These are phyloP conservation scores for Pythium utonaiense DNA, from an alignment of 352 stramenopile species.

Conservation along the genomic window DNA sequence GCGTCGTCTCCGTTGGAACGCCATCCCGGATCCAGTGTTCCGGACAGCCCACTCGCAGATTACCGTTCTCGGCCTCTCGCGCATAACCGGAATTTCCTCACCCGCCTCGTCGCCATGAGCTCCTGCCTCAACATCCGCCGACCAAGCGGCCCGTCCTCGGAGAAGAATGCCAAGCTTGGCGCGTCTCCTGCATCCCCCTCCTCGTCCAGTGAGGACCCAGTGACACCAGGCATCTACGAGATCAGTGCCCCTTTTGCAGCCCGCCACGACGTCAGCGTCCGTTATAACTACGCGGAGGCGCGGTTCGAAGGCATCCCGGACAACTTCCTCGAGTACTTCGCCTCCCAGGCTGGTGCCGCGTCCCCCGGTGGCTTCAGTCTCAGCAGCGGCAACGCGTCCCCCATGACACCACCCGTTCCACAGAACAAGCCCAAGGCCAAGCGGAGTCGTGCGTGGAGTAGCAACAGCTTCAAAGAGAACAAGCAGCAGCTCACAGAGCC, in stretches of 20 bases:
- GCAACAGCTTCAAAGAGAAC: constrained; percentile 19
- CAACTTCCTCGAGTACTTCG: constrained; percentile 77
- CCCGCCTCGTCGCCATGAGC: constrained; percentile 25
- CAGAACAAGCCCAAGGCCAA: constrained; percentile 25
- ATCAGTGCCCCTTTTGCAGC: constrained; percentile 77
- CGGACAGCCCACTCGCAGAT: constrained; percentile 1
- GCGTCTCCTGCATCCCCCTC: constrained; percentile 30
- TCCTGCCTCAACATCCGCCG: constrained; percentile 49
- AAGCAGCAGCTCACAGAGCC: constrained; percentile 31
- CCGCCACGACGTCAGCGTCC: constrained; percentile 80
- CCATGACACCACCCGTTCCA: constrained; percentile 25
- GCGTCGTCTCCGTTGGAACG: neutral
- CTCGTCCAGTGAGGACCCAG: constrained; percentile 31
- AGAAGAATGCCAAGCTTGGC: constrained; percentile 24
- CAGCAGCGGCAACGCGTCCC: constrained; percentile 14
- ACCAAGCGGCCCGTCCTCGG: constrained; percentile 23
- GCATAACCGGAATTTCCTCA: constrained; percentile 7
- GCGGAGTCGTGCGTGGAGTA: constrained; percentile 27
- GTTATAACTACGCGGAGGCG: constrained; percentile 86
- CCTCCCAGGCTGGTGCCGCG: constrained; percentile 19
- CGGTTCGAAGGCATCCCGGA: constrained; percentile 81
- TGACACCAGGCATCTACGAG: constrained; percentile 33
- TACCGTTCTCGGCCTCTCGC: constrained; percentile 3
- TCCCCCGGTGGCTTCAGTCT: neutral
- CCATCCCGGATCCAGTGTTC: neutral